These are phyloP conservation scores for Inonotus hispidus DNA, from an alignment of 1,284 basidiomycete genomes.

Conservation along the genomic window DNA sequence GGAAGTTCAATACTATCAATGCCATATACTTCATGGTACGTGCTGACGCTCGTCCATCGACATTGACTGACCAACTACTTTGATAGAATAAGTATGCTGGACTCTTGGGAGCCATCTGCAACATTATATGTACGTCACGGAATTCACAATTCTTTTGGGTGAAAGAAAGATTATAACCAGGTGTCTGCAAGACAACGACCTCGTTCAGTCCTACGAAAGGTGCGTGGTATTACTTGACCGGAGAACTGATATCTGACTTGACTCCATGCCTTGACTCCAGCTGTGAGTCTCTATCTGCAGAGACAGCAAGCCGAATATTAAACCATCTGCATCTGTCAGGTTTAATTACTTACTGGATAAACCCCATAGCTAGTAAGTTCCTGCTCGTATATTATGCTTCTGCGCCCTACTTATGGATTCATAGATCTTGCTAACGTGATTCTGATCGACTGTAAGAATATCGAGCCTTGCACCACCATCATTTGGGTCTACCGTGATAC, in stretches of 20 bases:
- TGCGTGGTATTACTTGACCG: neutral
- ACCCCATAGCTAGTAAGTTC: neutral
- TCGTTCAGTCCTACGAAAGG: neutral
- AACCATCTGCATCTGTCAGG: too few species aligned
- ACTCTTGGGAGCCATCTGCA: neutral
- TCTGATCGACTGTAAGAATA: conserved; percentile 3
- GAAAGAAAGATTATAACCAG: neutral
- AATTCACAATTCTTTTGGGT: neutral
- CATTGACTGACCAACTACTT: neutral
- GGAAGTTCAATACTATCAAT: neutral
- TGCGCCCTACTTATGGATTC: neutral
- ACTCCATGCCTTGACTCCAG: neutral
- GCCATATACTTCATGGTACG: neutral
- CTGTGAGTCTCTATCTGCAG: neutral
- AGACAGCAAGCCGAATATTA: neutral
- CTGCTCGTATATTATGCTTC: neutral
- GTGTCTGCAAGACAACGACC: neutral
- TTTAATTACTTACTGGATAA: neutral
- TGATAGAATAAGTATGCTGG: neutral
- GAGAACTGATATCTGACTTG: neutral
- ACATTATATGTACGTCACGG: neutral
- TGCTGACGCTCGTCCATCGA: neutral
- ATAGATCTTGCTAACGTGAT: neutral
- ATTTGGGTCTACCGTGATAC: neutral
- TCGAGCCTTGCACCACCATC: neutral